Conservation (phyloP, 768 basidiomycete genomes). For the Russula compacta region DNA sequence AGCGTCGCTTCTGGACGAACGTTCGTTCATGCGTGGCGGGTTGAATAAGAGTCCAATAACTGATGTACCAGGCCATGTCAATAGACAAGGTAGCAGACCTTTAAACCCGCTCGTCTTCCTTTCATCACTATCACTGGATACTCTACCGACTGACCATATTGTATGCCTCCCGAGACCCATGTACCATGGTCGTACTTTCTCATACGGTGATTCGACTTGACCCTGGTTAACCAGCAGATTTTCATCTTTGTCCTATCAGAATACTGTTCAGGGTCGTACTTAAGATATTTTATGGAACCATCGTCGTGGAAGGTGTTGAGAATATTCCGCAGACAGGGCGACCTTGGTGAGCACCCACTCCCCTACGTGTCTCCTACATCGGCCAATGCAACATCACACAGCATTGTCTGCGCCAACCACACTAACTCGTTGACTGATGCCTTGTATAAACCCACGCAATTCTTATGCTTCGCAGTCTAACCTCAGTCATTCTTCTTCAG, state of each 20-base stretch:
- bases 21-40: too few relatives aligned
- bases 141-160: neutral
- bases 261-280: slow-evolving; percentile 73
- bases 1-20: neutral
- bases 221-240: neutral
- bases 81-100: neutral
- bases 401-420: slow-evolving; percentile 82
- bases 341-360: slow-evolving; percentile 48
- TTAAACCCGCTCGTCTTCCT: neutral
- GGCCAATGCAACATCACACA: slow-evolving; percentile 25
- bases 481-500: slow-evolving; percentile 29
- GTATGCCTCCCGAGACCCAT: slow-evolving; percentile 34
- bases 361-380: neutral
- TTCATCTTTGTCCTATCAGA: slow-evolving; percentile 28
- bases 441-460: slow-evolving; percentile 40
- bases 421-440: slow-evolving; percentile 83
- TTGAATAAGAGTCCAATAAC: neutral
- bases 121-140: neutral
- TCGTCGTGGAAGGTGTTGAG: slow-evolving; percentile 73
- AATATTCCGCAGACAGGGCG: slow-evolving; percentile 61
- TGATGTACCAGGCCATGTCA: neutral
- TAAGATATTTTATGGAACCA: slow-evolving; percentile 85
- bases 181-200: slow-evolving; percentile 59
- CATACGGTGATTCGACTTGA: slow-evolving; percentile 42
- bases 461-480: neutral